These are phyloP conservation scores for Scolecobasidium constrictum DNA, from an alignment of 2,329 filamentous ascomycete genomes.

Conservation along the genomic window DNA sequence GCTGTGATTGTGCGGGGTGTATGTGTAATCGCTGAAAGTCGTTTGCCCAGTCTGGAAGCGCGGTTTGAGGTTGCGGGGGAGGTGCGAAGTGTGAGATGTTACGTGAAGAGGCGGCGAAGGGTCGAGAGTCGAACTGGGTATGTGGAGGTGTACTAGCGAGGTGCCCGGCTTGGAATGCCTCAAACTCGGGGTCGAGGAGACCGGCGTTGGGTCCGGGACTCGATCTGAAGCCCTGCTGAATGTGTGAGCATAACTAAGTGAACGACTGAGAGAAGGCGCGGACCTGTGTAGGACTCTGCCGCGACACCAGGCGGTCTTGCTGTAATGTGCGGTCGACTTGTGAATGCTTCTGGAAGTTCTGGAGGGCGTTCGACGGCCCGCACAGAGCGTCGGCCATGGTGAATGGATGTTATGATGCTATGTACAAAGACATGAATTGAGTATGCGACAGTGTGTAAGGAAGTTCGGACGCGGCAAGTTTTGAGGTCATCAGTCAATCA, in stretches of 20 bases:
- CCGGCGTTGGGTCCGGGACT: slow-evolving; percentile 40
- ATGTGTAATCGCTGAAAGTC: slow-evolving; percentile 40
- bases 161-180: slow-evolving; percentile 51
- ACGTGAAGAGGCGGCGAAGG: slow-evolving; percentile 19
- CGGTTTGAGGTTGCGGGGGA: slow-evolving; percentile 13
- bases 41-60: slow-evolving; percentile 33
- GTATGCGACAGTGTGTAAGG: no score
- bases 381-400: slow-evolving; percentile 59
- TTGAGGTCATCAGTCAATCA: no score
- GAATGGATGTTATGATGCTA: no score
- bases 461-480: no score
- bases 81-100: slow-evolving; percentile 23
- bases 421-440: slow-evolving; percentile 12
- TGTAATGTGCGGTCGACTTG: slow-evolving; percentile 59
- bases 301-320: slow-evolving; percentile 54
- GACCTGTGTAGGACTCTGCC: slow-evolving; percentile 46
- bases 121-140: slow-evolving; percentile 24
- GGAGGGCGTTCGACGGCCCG: slow-evolving; percentile 64
- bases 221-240: slow-evolving; percentile 50
- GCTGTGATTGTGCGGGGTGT: slow-evolving; percentile 29
- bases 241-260: background rate
- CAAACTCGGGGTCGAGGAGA: slow-evolving; percentile 54
- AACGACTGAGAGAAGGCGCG: slow-evolving; percentile 12
- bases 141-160: slow-evolving; percentile 25
- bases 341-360: slow-evolving; percentile 61